Conservation (phyloP, 2,329 filamentous ascomycete genomes). For the Epichloe coenophiala region DNA sequence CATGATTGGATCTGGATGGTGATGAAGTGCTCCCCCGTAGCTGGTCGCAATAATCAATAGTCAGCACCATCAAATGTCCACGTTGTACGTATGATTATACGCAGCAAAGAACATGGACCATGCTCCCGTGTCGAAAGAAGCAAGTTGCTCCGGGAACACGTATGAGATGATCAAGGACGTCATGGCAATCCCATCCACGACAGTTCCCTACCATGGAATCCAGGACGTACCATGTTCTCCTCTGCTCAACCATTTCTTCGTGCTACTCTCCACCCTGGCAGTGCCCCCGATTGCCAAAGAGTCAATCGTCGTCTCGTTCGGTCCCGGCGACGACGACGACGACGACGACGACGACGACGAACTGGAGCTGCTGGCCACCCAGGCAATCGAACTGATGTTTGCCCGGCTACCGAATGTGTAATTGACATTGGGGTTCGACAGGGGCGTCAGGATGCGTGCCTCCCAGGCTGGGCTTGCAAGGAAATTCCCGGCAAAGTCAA, state of each 20-base stretch:
- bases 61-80: too few species aligned
- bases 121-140: background rate
- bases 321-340: too few species aligned
- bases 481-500: background rate
- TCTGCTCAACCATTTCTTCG: background rate
- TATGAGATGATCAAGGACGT: too few species aligned
- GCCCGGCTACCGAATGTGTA: background rate
- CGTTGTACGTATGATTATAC: too few species aligned
- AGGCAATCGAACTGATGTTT: background rate
- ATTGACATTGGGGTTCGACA: background rate
- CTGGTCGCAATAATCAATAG: too few species aligned
- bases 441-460: background rate
- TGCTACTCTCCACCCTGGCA: too few species aligned
- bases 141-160: too few species aligned
- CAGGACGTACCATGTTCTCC: background rate
- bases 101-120: background rate
- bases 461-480: background rate
- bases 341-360: too few species aligned
- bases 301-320: background rate
- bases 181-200: too few species aligned
- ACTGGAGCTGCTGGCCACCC: background rate
- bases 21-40: background rate
- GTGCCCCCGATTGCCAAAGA: background rate
- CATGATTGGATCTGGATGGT: background rate
- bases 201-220: background rate